Evolutionary conservation across 1,139 yeast species (phyloP).

Genomic region (Hansenula sp.): DNA sequence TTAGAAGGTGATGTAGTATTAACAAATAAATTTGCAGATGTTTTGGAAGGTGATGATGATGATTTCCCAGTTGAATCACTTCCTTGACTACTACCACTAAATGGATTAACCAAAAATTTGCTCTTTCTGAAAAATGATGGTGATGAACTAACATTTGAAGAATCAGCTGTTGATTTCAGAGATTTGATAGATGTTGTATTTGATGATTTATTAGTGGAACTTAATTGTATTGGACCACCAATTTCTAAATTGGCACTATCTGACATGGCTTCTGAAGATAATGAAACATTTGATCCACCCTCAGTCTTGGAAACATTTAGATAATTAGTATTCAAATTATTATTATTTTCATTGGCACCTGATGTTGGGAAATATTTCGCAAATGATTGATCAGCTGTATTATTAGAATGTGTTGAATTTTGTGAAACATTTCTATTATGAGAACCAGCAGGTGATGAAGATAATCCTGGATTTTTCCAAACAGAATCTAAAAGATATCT

Average conservation of each 20-base stretch:
- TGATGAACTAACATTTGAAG: constrained; percentile 6
- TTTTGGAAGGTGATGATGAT: constrained; percentile 19
- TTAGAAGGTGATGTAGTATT: constrained; percentile 12
- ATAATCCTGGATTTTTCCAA: constrained; percentile 5
- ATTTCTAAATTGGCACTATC: constrained; percentile 7
- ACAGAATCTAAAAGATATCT: constrained; percentile 2
- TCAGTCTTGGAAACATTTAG: not conserved
- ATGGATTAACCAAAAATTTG: constrained; percentile 10
- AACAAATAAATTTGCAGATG: constrained; percentile 4
- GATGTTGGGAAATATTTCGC: constrained; percentile 5
- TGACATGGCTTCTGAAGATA: constrained; percentile 10
- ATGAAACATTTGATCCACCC: constrained; percentile 2
- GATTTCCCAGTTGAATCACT: constrained; percentile 2
- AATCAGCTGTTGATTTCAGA: constrained; percentile 8
- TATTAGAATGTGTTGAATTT: constrained; percentile 8
- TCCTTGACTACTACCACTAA: constrained; percentile 10
- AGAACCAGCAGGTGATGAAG: not conserved
- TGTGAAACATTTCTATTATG: constrained; percentile 13
- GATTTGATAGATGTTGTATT: constrained; percentile 12
- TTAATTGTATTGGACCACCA: constrained; percentile 13
- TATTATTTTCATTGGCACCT: constrained; percentile 7
- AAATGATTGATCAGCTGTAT: constrained; percentile 6
- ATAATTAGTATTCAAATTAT: not conserved
- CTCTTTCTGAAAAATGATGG: constrained; percentile 20
- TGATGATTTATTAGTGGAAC: constrained; percentile 16